Percentiles rank a stretch among this genome's conserved stretches.
These are phyloP conservation scores for Oryza glaberrima DNA, from an alignment of 176 grass and related monocot species.

Conservation along the genomic window DNA sequence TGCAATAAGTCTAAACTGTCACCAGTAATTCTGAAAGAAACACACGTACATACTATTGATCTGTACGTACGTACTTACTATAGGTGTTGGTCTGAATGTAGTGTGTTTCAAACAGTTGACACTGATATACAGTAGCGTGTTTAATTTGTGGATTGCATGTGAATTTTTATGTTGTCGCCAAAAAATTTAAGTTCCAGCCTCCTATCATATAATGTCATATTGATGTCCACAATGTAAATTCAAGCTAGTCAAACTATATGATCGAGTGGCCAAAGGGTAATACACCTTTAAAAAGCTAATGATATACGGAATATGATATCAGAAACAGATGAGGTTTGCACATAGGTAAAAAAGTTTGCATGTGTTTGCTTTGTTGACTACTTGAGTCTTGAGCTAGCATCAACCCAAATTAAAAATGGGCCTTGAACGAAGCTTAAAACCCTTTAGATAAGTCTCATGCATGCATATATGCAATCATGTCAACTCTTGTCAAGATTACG, in stretches of 20 bases:
- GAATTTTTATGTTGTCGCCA: not conserved
- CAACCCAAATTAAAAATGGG: not conserved
- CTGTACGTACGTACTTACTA: not conserved
- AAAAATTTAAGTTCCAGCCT: not conserved
- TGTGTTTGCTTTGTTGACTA: not conserved
- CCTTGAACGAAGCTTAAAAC: not conserved
- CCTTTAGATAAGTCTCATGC: not conserved
- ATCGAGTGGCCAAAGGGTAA: no score
- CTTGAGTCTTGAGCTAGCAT: not conserved
- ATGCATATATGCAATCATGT: constrained; percentile 15
- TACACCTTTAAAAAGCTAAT: no score
- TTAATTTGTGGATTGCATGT: not conserved
- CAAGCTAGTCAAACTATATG: no score
- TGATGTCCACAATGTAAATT: no score
- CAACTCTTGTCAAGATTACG: constrained; percentile 11
- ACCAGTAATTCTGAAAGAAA: not conserved
- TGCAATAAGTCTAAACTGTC: not conserved
- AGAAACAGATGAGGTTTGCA: not conserved
- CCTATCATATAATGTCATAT: not conserved
- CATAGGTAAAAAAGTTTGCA: not conserved
- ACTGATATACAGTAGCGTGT: not conserved
- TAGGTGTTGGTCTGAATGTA: not conserved
- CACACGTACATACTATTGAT: not conserved
- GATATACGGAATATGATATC: no score
- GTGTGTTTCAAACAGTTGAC: not conserved